Evolutionary conservation across 257 asterid genomes (phyloP), one percentile per base, ranked within the genome.

Genomic region (Leonotis leonurus): DNA sequence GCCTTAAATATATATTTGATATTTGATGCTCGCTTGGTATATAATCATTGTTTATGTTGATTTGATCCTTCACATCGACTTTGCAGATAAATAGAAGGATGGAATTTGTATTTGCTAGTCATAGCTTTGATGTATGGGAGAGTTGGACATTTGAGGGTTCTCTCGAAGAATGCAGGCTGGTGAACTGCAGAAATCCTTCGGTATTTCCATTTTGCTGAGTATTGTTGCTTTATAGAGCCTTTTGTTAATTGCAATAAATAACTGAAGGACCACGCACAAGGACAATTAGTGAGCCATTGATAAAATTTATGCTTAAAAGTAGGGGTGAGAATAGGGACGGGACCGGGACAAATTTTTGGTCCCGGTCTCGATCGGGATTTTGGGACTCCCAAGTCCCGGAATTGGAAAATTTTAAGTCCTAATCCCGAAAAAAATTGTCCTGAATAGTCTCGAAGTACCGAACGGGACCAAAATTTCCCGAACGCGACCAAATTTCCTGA

Each of bases 71-170:
- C 26, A 43, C 53, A 55, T 41, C 25, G 46, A 39, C 26, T 53
- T 64, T 74, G 72, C 95, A 93, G 99, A 90, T 90, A 72, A 93
- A 93, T 80, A 85, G 99, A 78, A 87, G 97, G 83, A 93, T 84
- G 97, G 99, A 93, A 76, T 84, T 87, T 69, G 96, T 90, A 60
- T 89, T 93, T 45, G 97, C 97, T 27, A 93, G 97, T 72, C 96
- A 89, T 67, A 90, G 94, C 77, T 93, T 93, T 67, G 99, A 93
- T 66, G 96, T 90, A 53, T 89, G 97, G 99, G 99, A 93, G 73
- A 87, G 94, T 69, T 93, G 99, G 99, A 89, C 86, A 21, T 60
- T 84, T 70, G 97, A 93, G 80, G 99, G 99, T 61, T 73, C 88
- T 66, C 71, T 84, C 75, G 92, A 87, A 50, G 95, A 93, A 72